Base-by-base conservation (phyloP, 345 rosid genomes). In the Eucalyptus erythrocorys region DNA sequence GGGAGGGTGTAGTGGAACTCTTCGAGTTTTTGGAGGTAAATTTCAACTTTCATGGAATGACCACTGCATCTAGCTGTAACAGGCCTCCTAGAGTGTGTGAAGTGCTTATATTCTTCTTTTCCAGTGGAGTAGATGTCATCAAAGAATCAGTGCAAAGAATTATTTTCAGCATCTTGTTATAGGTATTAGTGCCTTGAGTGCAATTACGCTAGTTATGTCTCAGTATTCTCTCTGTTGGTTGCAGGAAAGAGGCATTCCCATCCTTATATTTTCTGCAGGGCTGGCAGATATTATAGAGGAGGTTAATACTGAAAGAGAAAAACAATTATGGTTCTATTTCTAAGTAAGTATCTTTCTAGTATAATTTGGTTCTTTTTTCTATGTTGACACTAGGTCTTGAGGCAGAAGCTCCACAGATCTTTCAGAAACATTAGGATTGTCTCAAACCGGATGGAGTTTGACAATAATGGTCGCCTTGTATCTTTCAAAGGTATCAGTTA, bases 231-330 rank as follows among this genome's bases (percentile, higher is more conserved):
- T 87, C 53, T 64, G 48, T 37, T 45, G 82, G 64, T 53, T 92
- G 90, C 94, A 97, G 99, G 92, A 96, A 91, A 95, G 88, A 90
- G 95, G 94, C 85, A 90, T 97, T 86, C 98, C 99, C 2, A 91
- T 97, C 85, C 94, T 95, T 90, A 93, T 97, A 91, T 97, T 97
- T 92, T 96, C 99, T 89, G 98, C 98, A n/a, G 99, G 98, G 71
- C 97, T 97, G 89, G 99, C 98, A 87, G 98, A 97, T 93, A 94
- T 97, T 43, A 97, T 96, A 90, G 98, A 97, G 93, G 99, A 97
- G 98, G 99, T 96, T 88, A 87, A 91, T 89, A 86, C 86, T 24
- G 61, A 76, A 50, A 34, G 79, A 86, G 51, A 82, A 85, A 10
- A 84, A 79, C 42, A 34, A 3, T 47, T 37, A 8, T n/a, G 45